phyloP scores from a whole-genome alignment of 192 early-diverging fungal genomes.

The Diversispora epigaea region DNA sequence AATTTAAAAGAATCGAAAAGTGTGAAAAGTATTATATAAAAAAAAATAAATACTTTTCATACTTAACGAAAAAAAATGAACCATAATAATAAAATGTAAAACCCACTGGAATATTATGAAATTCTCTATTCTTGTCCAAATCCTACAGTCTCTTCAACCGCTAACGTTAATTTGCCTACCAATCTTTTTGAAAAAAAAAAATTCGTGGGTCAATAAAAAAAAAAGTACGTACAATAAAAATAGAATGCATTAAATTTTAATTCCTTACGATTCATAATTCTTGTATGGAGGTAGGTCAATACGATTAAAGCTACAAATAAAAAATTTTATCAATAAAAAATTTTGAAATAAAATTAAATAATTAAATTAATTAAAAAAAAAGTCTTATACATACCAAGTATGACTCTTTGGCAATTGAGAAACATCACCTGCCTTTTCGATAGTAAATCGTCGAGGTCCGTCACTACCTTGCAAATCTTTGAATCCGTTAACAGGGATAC shows the following conservation, averaged over 20 bases:
- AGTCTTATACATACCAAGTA: constrained; percentile 66
- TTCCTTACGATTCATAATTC: constrained; percentile 60
- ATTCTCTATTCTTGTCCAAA: constrained; percentile 78
- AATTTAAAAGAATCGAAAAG: too few species aligned
- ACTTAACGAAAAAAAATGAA: too few species aligned
- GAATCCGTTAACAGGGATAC: constrained; percentile 98
- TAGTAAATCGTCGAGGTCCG: constrained; percentile 91
- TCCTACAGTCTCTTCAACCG: constrained; percentile 95
- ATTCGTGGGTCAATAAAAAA: constrained; percentile 31
- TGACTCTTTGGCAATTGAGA: constrained; percentile 88
- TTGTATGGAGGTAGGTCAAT: constrained; percentile 94
- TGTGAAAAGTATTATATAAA: too few species aligned
- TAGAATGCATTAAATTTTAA: background rate
- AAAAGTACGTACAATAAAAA: background rate
- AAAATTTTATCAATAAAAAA: constrained; percentile 36
- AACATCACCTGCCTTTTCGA: constrained; percentile 90
- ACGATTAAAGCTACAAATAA: constrained; percentile 80
- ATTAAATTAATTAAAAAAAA: constrained; percentile 2
- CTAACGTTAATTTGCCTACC: constrained; percentile 79
- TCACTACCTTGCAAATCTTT: constrained; percentile 97
- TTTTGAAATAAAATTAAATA: too few species aligned
- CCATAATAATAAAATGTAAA: too few species aligned
- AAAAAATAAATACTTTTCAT: too few species aligned
- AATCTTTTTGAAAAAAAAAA: constrained; percentile 27
- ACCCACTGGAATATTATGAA: background rate